Evolutionary conservation across 1,284 basidiomycete species (phyloP).

Genomic region (Earliella scabrosa): DNA sequence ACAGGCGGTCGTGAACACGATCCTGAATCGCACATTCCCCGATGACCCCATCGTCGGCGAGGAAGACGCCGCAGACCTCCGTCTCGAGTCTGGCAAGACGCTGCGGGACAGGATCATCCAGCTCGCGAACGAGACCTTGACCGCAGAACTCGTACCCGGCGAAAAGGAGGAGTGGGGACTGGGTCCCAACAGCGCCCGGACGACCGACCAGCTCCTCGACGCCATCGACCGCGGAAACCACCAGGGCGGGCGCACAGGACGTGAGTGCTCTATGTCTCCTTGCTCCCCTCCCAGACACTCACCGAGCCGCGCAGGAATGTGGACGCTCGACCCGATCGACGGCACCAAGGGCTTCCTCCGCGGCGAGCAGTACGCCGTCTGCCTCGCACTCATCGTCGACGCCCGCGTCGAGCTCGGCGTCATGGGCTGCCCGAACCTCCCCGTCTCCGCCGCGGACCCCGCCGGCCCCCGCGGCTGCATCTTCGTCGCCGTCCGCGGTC

Average conservation of each 20-base stretch:
- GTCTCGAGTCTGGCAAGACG: slow-evolving; percentile 52
- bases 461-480: slow-evolving; percentile 75
- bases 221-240: slow-evolving; percentile 89
- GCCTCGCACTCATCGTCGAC: slow-evolving; percentile 89
- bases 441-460: slow-evolving; percentile 59
- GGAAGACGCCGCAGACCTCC: slow-evolving; percentile 88
- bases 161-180: slow-evolving; percentile 67
- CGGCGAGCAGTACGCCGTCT: slow-evolving; percentile 97
- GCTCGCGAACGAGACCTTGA: slow-evolving; percentile 86
- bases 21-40: slow-evolving; percentile 80
- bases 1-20: slow-evolving; percentile 87
- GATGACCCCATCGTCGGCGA: slow-evolving; percentile 92
- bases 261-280: slow-evolving; percentile 51
- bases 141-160: slow-evolving; percentile 52
- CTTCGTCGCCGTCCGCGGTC: slow-evolving; percentile 83
- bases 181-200: slow-evolving; percentile 56
- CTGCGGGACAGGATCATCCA: slow-evolving; percentile 76
- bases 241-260: slow-evolving; percentile 76
- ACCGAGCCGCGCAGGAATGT: slow-evolving; percentile 59
- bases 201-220: slow-evolving; percentile 68
- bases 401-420: slow-evolving; percentile 87
- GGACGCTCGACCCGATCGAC: slow-evolving; percentile 93
- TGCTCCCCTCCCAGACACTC: neutral
- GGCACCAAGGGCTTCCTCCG: slow-evolving; percentile 96
- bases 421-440: slow-evolving; percentile 95